Evolutionary conservation across 2,329 filamentous ascomycete species (phyloP).

Genomic region (Sporothrix pseudoabietina): DNA sequence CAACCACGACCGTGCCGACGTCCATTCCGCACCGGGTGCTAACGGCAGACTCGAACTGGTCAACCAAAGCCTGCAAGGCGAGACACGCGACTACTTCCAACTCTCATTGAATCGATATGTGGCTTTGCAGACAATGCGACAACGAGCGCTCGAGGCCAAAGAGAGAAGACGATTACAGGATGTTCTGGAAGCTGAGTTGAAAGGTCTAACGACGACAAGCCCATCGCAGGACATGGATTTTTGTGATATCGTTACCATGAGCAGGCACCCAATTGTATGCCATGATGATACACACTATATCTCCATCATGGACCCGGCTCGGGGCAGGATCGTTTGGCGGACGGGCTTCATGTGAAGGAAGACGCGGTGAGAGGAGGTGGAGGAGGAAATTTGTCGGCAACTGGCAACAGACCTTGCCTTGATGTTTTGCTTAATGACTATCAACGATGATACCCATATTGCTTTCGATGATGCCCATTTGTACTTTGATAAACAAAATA

Average conservation of each 20-base stretch:
- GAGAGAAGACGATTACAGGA: not conserved
- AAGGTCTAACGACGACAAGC: not conserved
- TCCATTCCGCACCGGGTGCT: not conserved
- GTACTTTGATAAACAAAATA: not conserved
- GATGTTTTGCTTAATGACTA: not conserved
- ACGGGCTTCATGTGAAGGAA: not conserved
- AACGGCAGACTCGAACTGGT: not conserved
- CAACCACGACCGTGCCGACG: conserved; percentile 5
- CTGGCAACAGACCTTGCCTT: not conserved
- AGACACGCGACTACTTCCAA: not conserved
- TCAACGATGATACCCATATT: not conserved
- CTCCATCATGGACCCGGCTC: not conserved
- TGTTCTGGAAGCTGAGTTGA: not conserved
- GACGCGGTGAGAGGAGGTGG: not conserved
- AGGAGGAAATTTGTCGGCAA: not conserved
- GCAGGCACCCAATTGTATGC: not conserved
- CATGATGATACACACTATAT: not conserved
- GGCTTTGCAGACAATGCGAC: not conserved
- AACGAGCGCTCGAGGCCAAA: not conserved
- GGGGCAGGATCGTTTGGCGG: not conserved
- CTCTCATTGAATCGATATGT: not conserved
- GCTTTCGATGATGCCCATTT: not conserved
- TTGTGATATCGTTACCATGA: not conserved
- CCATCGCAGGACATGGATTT: not conserved
- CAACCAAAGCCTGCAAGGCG: not conserved